Evolutionary conservation across 1,139 yeast species (phyloP), one percentile per base, ranked within the genome.

Genomic region (Hyphopichia khmerensis): DNA sequence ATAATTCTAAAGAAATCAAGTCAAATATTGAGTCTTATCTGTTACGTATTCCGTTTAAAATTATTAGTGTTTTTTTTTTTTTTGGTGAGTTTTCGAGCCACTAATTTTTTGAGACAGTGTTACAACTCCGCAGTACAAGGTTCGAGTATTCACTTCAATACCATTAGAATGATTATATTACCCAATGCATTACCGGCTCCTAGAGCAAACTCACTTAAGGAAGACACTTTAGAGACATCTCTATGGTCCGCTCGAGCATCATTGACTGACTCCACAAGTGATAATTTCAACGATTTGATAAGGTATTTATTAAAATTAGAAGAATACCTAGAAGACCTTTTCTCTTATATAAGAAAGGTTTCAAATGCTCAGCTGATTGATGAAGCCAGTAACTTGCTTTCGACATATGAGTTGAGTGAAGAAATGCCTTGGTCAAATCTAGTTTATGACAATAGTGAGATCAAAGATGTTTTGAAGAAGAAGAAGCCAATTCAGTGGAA

Each of bases 111-210:
- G 24, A 21, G 24, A 21, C 24, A n/a, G n/a, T n/a, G n/a, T n/a
- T n/a, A n/a, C n/a, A n/a, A n/a, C n/a, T n/a, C n/a, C n/a, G n/a
- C n/a, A n/a, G n/a, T n/a, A n/a, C n/a, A n/a, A n/a, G n/a, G n/a
- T n/a, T n/a, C n/a, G n/a, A n/a, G n/a, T n/a, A n/a, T n/a, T n/a
- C n/a, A n/a, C n/a, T n/a, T n/a, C n/a, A n/a, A n/a, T n/a, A n/a
- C n/a, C n/a, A n/a, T n/a, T n/a, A n/a, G n/a, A n/a, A 65, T 67
- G 72, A 58, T 67, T 30, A 59, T 65, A 3, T 53, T 67, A 35
- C 72, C 72, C 32, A 51, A 62, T 37, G 60, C 67, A 3, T 69
- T 69, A 0, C 67, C 67, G 1, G 41, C 51, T n/a, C 67, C 69
- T 8, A 40, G 48, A 7, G 33, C 39, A 19, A 40, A 47, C 8